phyloP scores from a whole-genome alignment of 2,329 filamentous ascomycete species.

The Emericellopsis cladophorae region DNA sequence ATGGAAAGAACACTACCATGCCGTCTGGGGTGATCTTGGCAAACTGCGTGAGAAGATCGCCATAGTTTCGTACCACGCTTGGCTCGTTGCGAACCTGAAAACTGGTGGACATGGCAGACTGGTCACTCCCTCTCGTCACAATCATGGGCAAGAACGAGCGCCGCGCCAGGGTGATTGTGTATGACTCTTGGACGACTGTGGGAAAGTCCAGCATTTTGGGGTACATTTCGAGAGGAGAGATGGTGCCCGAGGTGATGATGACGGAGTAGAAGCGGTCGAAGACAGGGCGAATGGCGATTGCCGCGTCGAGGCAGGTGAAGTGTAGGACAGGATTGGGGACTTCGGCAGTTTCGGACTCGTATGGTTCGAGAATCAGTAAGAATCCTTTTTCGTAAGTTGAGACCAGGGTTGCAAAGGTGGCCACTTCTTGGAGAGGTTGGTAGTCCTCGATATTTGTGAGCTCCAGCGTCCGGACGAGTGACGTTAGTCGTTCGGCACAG shows the following conservation, averaged over 20 bases:
- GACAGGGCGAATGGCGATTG: conserved; percentile 94
- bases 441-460: conserved; percentile 98
- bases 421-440: conserved; percentile 91
- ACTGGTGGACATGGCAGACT: conserved; percentile 81
- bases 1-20: conserved; percentile 98
- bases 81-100: conserved; percentile 95
- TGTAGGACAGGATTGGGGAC: conserved; percentile 96
- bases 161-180: conserved; percentile 88
- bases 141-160: conserved; percentile 97
- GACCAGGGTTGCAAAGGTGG: conserved; percentile 90
- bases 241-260: conserved; percentile 95
- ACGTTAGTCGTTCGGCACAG: conserved; percentile 88
- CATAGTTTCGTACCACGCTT: conserved; percentile 94
- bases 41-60: conserved; percentile 85
- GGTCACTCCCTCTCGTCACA: conserved; percentile 87
- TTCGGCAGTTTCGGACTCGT: conserved; percentile 87
- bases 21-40: conserved; percentile 92
- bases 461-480: conserved; percentile 85
- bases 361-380: conserved; percentile 90
- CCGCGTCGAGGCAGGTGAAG: conserved; percentile 91
- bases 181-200: conserved; percentile 91
- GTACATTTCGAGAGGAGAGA: conserved; percentile 97
- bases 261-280: conserved; percentile 97
- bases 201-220: conserved; percentile 95
- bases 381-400: conserved; percentile 97